Evolutionary conservation across 306 rosid genomes (phyloP).

Genomic region (Styphnolobium japonicum): DNA sequence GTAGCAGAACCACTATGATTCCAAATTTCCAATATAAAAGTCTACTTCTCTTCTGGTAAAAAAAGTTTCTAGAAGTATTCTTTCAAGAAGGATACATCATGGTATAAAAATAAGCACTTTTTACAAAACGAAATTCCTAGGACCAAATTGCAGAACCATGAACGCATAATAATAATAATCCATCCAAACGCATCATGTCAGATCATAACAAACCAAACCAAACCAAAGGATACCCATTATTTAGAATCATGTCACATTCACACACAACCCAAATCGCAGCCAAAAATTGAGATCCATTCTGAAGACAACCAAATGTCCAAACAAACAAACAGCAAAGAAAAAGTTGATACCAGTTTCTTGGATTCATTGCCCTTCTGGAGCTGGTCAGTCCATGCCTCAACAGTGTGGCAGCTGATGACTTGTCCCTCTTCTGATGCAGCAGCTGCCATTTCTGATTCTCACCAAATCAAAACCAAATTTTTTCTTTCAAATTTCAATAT

Average conservation of each 20-base stretch:
- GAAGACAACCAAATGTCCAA: not conserved
- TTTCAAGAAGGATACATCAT: not conserved
- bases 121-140: not conserved
- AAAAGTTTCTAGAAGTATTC: not conserved
- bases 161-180: not conserved
- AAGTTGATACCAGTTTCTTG: slow-evolving; percentile 50
- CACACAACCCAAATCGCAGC: not conserved
- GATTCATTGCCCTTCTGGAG: slow-evolving; percentile 63
- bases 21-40: not conserved
- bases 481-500: not conserved
- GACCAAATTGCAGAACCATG: not conserved
- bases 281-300: slow-evolving; percentile 28
- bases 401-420: slow-evolving; percentile 58
- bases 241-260: slow-evolving; percentile 4
- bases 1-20: not conserved
- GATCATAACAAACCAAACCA: not conserved
- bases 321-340: not conserved
- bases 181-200: not conserved
- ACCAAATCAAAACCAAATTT: not conserved
- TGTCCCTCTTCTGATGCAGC: slow-evolving; percentile 62
- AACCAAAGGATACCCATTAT: slow-evolving; percentile 4
- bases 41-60: not conserved
- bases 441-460: slow-evolving; percentile 36
- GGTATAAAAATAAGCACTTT: not conserved
- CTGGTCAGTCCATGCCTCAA: slow-evolving; percentile 62